Conservation (phyloP, 2,329 filamentous ascomycete species). For the Pseudopyricularia javanii region DNA sequence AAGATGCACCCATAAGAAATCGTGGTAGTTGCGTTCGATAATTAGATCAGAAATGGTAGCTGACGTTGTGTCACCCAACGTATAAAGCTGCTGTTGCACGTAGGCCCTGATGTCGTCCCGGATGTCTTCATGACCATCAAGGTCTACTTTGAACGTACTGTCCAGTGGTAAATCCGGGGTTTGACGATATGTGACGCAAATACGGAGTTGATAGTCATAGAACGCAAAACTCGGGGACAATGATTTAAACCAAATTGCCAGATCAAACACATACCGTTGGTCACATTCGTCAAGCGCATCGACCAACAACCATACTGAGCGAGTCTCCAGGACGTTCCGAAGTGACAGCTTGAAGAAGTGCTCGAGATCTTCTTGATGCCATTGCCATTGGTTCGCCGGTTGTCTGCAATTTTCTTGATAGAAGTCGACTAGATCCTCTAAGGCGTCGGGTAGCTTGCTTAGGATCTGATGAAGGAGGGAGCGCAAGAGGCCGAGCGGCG, state of each 20-base stretch:
- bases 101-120: constrained; percentile 15
- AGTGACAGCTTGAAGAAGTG: constrained; percentile 10
- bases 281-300: constrained; percentile 23
- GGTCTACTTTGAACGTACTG: constrained; percentile 12
- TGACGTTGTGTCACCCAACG: too few relatives aligned
- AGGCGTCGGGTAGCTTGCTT: constrained; percentile 8
- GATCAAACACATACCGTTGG: constrained; percentile 8
- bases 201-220: constrained; percentile 7
- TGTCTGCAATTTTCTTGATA: background rate
- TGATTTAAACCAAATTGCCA: constrained; percentile 11
- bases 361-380: constrained; percentile 13
- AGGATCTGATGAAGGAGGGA: constrained; percentile 20
- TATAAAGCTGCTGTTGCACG: constrained; percentile 12
- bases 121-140: constrained; percentile 20
- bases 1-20: constrained; percentile 23
- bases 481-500: constrained; percentile 18
- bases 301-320: constrained; percentile 15
- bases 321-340: constrained; percentile 7
- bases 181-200: constrained; percentile 20
- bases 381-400: constrained; percentile 12
- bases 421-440: constrained; percentile 6
- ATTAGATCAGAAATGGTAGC: too few relatives aligned
- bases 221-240: constrained; percentile 10
- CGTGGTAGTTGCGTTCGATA: constrained; percentile 12
- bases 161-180: constrained; percentile 14